These are phyloP conservation scores for Penicillium griseofulvum DNA, from an alignment of 2,329 filamentous ascomycete genomes.

Conservation along the genomic window DNA sequence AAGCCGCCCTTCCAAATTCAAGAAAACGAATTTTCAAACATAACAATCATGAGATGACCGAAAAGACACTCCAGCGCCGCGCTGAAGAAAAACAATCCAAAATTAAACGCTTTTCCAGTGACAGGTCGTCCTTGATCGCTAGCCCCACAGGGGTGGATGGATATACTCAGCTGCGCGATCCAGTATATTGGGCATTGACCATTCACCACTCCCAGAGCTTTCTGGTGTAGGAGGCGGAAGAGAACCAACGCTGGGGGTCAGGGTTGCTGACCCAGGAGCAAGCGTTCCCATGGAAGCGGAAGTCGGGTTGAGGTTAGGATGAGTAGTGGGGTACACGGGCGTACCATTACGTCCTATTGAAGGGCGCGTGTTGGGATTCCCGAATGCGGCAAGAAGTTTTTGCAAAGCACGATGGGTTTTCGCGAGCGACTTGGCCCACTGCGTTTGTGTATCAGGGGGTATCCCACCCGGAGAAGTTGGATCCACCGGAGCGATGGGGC, in stretches of 20 bases:
- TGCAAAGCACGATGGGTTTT: conserved; percentile 48
- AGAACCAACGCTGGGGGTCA: conserved; percentile 38
- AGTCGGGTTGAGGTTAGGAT: conserved; percentile 15
- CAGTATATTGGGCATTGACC: conserved; percentile 46
- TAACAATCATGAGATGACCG: conserved; percentile 7
- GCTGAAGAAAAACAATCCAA: conserved; percentile 7
- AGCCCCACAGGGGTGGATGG: conserved; percentile 47
- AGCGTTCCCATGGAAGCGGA: conserved; percentile 14
- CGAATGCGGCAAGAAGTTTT: conserved; percentile 45
- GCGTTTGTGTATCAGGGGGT: conserved; percentile 38
- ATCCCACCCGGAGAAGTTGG: conserved; percentile 30
- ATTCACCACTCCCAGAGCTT: conserved; percentile 48
- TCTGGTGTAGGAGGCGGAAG: conserved; percentile 48
- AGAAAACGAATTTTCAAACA: neutral
- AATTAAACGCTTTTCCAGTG: neutral
- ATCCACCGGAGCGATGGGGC: conserved; percentile 26
- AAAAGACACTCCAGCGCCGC: conserved; percentile 12
- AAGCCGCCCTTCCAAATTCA: neutral
- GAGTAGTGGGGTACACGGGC: conserved; percentile 19
- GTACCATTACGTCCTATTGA: conserved; percentile 14
- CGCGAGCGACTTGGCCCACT: conserved; percentile 48
- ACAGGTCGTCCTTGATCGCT: neutral
- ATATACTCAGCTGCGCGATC: conserved; percentile 50
- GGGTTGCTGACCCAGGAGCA: conserved; percentile 21
- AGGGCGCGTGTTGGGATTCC: conserved; percentile 20